Base-by-base conservation (phyloP, 257 asterid species). In the Haberlea rhodopensis region DNA sequence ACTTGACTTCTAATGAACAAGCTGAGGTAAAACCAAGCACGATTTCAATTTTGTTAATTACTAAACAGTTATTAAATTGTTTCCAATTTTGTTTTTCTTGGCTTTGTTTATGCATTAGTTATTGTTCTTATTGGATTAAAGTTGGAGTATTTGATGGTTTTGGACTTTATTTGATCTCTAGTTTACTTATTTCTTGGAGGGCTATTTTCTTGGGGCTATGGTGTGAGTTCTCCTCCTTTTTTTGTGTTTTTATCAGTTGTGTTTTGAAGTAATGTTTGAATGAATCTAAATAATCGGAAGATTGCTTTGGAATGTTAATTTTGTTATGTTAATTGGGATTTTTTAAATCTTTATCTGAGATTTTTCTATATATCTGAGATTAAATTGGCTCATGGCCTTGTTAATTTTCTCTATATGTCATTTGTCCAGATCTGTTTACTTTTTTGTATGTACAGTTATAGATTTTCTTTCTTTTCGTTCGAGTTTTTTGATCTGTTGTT, bases 401-500 rank as follows among this genome's bases (percentile, higher is more conserved):
- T 71, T 46, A 16, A 49, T 45, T 49, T 62, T 57, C 19, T 22
- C 43, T 24, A 62, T 20, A 11, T 29, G 54, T 48, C 27, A 56
- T 19, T 60, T 67, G 72, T 54, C 70, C 54, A 68, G 81, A 79
- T 79, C 71, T 73, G 68, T 49, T 48, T 29, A 59, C 13, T 8
- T 57, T 60, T 20, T 24, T 58, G 18, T 20, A 69, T 72, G 73
- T 1, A 8, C 2, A 9, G 24, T 66, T 28, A 32, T 67, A 24
- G 54, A 72, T 54, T 65, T 77, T 53, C 40, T 40, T 46, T 56
- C 63, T 31, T 65, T 53, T 24, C 26, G 9, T 27, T 15, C 3
- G 26, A 60, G 60, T 71, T 74, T 63, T 74, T 48, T 74, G 71
- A 70, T 58, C 9, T 29, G 49, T 52, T 52, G n/a, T 26, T 66